Evolutionary conservation across 2,329 filamentous ascomycete genomes (phyloP).

Genomic region (Talaromyces pinophilus): DNA sequence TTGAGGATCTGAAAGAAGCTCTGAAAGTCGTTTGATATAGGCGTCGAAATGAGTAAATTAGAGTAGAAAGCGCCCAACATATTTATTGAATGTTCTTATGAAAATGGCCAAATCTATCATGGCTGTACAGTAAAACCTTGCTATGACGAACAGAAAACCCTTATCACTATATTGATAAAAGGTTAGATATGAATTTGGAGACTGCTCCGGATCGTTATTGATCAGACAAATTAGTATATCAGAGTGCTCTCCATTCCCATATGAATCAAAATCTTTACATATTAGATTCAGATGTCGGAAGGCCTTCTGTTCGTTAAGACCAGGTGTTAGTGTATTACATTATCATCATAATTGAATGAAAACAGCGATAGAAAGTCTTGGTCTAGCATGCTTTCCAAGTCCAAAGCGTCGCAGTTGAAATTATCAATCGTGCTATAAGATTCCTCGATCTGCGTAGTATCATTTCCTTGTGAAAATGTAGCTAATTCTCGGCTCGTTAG

Average conservation of each 20-base stretch:
- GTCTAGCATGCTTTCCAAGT: slow-evolving; percentile 24
- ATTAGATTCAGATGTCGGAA: too few relatives aligned
- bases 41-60: not conserved
- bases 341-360: slow-evolving; percentile 12
- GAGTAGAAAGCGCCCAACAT: not conserved
- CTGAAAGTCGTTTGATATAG: slow-evolving; percentile 6
- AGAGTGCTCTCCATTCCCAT: too few relatives aligned
- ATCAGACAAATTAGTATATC: too few relatives aligned
- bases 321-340: not conserved
- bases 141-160: too few relatives aligned
- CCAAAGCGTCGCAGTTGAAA: not conserved
- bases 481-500: not conserved
- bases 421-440: not conserved
- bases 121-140: too few relatives aligned
- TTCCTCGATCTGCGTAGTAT: not conserved
- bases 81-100: not conserved
- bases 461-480: not conserved
- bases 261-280: too few relatives aligned
- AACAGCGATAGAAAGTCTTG: slow-evolving; percentile 23
- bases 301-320: too few relatives aligned
- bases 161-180: too few relatives aligned
- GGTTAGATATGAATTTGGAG: too few relatives aligned
- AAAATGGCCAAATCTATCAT: not conserved
- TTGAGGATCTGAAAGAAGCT: slow-evolving; percentile 79
- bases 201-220: too few relatives aligned